Evolutionary conservation across 1,139 yeast species (phyloP), one percentile per base, ranked within the genome.

Genomic region (Pichiaceae sp.): DNA sequence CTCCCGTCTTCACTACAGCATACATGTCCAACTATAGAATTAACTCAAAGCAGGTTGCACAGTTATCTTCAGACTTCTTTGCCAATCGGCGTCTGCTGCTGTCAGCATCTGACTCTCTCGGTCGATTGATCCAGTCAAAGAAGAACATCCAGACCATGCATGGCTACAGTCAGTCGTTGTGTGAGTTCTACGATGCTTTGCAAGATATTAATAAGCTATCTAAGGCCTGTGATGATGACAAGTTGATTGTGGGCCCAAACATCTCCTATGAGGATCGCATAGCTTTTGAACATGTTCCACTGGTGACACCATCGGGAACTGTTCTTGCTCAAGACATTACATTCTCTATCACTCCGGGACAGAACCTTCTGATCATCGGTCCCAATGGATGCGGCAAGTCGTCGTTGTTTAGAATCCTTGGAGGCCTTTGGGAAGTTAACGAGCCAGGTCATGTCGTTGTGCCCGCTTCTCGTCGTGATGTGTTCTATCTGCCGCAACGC

Each of bases 301-400:
- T 89, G 37, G 72, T 82, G 1, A 86, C 96, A 1, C 96, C 97
- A 0, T 80, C 84, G 3, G 79, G 86, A 39, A 93, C 85, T 35
- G 70, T 81, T 0, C 66, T 89, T 40, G 79, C 84, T 27, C 70
- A 72, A 37, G 70, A 74, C 28, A 67, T 89, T 48, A 68, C 75
- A 31, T 87, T 89, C 57, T 68, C 78, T 36, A 75, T 89, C 39
- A 74, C 78, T 44, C 81, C 75, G 32, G 96, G 96, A 24, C 81
- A 87, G 40, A 94, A 89, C 59, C 66, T 89, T 40, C 68, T 89
- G 42, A 87, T 89, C 55, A 91, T 91, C 6, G 97, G 96, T 0
- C 96, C 96, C 7, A 89, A 89, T 54, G 96, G 96, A 2, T 84
- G 95, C 40, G 97, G 97, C 27, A 89, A 89, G 59, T 86, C 96